Conservation (phyloP, 169 alveolate genomes). For the Eimeria falciformis region DNA sequence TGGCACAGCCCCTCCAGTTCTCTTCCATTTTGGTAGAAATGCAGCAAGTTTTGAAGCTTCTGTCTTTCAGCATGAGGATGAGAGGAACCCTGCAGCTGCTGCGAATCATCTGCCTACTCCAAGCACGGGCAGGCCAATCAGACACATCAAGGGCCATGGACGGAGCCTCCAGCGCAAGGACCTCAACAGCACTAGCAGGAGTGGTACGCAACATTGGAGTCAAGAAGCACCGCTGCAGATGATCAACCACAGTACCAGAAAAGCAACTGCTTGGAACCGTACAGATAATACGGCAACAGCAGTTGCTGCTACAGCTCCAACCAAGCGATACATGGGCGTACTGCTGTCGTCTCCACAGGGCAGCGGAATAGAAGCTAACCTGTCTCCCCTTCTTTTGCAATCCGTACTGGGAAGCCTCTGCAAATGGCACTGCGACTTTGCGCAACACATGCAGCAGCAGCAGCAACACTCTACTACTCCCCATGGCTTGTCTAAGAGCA, state of each 20-base stretch:
- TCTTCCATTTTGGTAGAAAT: neutral
- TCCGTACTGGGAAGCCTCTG: slow-evolving; percentile 47
- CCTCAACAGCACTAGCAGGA: neutral
- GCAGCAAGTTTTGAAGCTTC: neutral
- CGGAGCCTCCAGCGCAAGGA: neutral
- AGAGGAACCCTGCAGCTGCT: neutral
- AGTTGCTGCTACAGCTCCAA: neutral
- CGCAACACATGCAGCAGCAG: slow-evolving; percentile 50
- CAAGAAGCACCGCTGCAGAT: neutral
- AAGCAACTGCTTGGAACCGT: neutral
- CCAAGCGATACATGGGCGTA: slow-evolving; percentile 32
- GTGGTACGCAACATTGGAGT: neutral
- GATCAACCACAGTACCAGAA: neutral
- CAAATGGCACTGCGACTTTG: slow-evolving; percentile 53
- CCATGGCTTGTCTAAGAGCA: neutral
- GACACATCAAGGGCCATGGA: neutral
- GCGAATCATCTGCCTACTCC: neutral
- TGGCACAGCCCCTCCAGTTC: neutral
- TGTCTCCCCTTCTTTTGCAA: slow-evolving; percentile 55
- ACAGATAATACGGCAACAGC: neutral
- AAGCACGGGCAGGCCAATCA: neutral
- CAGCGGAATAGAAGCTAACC: slow-evolving; percentile 48
- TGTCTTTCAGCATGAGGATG: neutral
- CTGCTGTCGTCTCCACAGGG: slow-evolving; percentile 15
- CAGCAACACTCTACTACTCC: neutral